Evolutionary conservation across 805 yeast species (phyloP).

Genomic region (Candida ulmi): DNA sequence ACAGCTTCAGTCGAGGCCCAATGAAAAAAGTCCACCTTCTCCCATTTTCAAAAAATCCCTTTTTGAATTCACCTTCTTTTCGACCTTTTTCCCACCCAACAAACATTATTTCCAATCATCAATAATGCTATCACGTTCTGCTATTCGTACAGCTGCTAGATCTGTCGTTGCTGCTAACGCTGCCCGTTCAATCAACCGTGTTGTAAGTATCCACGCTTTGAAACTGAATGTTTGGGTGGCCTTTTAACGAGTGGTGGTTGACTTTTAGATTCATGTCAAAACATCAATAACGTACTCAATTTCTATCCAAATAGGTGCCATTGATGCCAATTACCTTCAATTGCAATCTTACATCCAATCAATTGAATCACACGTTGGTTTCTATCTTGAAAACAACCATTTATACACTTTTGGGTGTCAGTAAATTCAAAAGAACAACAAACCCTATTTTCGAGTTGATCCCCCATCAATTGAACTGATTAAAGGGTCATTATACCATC

Average conservation of each 20-base stretch:
- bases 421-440: not conserved
- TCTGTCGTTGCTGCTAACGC: conserved; percentile 58
- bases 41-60: conserved; percentile 12
- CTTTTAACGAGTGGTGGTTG: not conserved
- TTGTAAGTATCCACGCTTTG: conserved; percentile 30
- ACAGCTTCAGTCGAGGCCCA: conserved; percentile 12
- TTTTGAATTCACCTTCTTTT: conserved; percentile 17
- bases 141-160: conserved; percentile 81
- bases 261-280: not conserved
- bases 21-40: conserved; percentile 17
- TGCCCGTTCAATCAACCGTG: conserved; percentile 30
- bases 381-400: too few species aligned
- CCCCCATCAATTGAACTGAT: conserved; percentile 2
- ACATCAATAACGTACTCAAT: not conserved
- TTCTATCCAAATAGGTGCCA: not conserved
- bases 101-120: conserved; percentile 14
- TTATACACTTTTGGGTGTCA: not conserved
- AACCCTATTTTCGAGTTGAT: not conserved
- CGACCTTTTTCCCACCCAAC: conserved; percentile 3
- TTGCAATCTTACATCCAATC: not conserved
- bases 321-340: not conserved
- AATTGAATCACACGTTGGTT: not conserved
- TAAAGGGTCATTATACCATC: not conserved
- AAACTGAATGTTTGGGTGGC: not conserved
- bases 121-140: conserved; percentile 79